Evolutionary conservation across 192 early-diverging fungal species (phyloP).

Genomic region (Linnemannia hyalina): DNA sequence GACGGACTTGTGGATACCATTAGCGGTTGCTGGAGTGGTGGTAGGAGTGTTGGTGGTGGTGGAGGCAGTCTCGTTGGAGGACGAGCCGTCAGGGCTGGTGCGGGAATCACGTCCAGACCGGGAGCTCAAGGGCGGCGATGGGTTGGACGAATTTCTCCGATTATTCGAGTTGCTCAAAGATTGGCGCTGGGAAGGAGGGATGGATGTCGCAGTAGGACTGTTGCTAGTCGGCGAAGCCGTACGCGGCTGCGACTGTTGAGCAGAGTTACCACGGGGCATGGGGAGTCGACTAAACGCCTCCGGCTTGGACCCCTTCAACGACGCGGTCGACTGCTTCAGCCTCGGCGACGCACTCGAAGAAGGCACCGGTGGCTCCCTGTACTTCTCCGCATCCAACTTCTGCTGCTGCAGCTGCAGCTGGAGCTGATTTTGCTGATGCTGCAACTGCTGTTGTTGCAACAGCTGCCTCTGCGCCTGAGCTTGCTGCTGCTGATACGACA

Average conservation of each 20-base stretch:
- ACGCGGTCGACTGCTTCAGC: conserved; percentile 38
- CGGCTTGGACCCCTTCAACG: conserved; percentile 34
- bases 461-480: background rate
- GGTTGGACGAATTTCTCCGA: conserved; percentile 47
- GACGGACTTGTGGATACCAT: background rate
- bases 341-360: conserved; percentile 15
- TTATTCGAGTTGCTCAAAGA: conserved; percentile 22
- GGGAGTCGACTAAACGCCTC: conserved; percentile 51
- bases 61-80: background rate
- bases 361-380: conserved; percentile 32
- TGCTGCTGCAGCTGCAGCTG: conserved; percentile 35
- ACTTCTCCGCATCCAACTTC: conserved; percentile 29
- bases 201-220: conserved; percentile 14
- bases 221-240: conserved; percentile 24
- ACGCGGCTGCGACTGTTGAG: background rate
- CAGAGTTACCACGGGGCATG: conserved; percentile 34
- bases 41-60: background rate
- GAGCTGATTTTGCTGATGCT: conserved; percentile 36
- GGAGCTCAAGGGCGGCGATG: conserved; percentile 29
- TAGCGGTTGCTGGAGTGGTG: background rate
- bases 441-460: conserved; percentile 41
- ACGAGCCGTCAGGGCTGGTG: conserved; percentile 20
- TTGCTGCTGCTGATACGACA: conserved; percentile 1
- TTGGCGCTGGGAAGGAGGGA: conserved; percentile 29
- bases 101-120: conserved; percentile 19